Evolutionary conservation across 192 early-diverging fungal species (phyloP), one percentile per base, ranked within the genome.

Genomic region (Rhizoclosmatium sp.): DNA sequence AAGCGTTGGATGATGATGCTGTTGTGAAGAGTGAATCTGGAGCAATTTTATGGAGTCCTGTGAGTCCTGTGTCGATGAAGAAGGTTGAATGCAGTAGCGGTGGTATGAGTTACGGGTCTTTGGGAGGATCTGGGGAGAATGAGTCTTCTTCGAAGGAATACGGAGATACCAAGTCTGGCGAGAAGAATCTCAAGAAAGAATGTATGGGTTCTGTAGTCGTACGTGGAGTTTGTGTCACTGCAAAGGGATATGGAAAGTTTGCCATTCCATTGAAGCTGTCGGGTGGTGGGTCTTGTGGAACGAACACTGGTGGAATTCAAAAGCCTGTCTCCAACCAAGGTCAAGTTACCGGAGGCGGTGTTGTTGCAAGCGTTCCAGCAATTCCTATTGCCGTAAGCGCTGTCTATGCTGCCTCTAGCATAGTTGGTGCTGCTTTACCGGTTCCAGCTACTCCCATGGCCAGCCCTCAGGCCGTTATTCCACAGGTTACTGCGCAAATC

Each of bases 1-100:
- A 16, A 2, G 56, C 80, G 0, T 64, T 81, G 48, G 54, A 81
- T 58, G 66, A 76, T 48, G 75, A 76, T 10, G 75, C 75, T 21
- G 19, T 21, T 2, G 12, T 56, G n/a, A 76, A 76, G 48, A 39
- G 9, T 44, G 21, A 76, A 45, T 40, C 46, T 19, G 75, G n/a
- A 5, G 40, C 23, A n/a, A 59, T 76, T 2, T 21, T 47, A 12
- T 76, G 75, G 75, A 65, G 16, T 51, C 75, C 75, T 14, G 64
- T n/a, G 19, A 62, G 72, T 56, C 47, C 47, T 3, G 45, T 76
- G 9, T 49, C 10, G 4, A 64, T 61, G 3, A 19, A 39, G 9
- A 48, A 66, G 2, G 65, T 76, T 14, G 75, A 76, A 44, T 31
- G 31, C 31, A 31, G 31, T 31, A 31, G 31, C 31, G 48, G 42